Evolutionary conservation across 805 yeast genomes (phyloP), one percentile per base, ranked within the genome.

Genomic region (Nakazawaea holstii): DNA sequence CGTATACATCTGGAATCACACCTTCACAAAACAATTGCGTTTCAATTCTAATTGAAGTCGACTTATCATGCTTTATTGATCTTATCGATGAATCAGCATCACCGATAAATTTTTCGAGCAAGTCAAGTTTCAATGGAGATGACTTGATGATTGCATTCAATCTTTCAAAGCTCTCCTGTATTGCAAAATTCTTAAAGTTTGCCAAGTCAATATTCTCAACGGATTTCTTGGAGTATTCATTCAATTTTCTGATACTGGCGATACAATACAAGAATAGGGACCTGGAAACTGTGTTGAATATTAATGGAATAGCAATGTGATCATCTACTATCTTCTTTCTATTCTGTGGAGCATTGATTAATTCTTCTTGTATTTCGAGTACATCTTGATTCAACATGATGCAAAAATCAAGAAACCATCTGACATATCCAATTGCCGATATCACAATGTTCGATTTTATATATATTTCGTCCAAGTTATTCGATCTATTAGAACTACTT

Each of bases 331-430:
- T 29, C 30, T 47, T 53, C 35, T 57, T 59, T 32, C 56, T 53
- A 35, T 56, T 52, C 24, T 49, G 41, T 29, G 51, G 48, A 41
- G 60, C 53, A 5, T 56, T 56, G 17, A n/a, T 14, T 8, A 64
- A 60, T 2, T 56, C 55, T 42, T 50, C 58, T 33, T 56, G 56
- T 27, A 82, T 55, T 31, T 81, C 76, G 24, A 83, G 58, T 31
- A 85, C 64, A 53, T 92, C 96, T 61, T 91, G 95, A 46, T 82
- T 78, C 36, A 87, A 60, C 52, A 78, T 80, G 1, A 84, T 79
- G 46, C 88, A 71, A 51, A 88, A 78, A 59, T 90, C 97, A 30
- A 88, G 76, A 54, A 87, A 76, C 97, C 97, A 92, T 56, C 88
- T 79, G 8, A 86, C 79, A 35, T 85, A 78, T 0, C 97, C 97